Conservation (phyloP, 176 grass and related monocot species). For the Chrysopogon serrulatus region DNA sequence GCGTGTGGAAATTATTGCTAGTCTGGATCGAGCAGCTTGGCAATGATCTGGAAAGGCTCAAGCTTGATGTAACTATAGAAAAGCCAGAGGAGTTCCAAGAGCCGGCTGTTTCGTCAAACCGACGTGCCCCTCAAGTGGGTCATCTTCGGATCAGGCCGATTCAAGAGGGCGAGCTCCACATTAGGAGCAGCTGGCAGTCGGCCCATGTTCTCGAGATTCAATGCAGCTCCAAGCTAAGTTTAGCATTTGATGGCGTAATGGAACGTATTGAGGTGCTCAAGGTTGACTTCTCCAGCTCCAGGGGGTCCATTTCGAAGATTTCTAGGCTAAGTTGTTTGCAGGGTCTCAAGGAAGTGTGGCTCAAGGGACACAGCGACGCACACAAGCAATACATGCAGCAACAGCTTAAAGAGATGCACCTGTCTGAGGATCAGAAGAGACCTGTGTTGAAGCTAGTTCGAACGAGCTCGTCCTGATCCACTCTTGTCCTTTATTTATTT, state of each 20-base stretch:
- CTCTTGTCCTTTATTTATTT: too few relatives aligned
- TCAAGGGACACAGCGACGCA: neutral
- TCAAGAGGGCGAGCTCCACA: neutral
- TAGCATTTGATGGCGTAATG: neutral
- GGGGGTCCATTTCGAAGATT: neutral
- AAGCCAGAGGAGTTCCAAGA: neutral
- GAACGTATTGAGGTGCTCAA: neutral
- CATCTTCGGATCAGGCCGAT: neutral
- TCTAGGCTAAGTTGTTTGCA: rapidly evolving
- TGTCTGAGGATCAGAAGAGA: neutral
- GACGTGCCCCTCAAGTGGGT: too few relatives aligned
- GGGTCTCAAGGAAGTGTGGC: neutral
- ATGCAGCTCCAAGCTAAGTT: neutral
- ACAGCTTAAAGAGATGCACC: neutral
- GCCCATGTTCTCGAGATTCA: neutral
- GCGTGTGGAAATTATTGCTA: neutral
- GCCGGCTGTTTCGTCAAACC: too few relatives aligned
- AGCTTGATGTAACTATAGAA: neutral
- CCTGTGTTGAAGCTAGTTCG: neutral
- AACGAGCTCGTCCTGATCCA: neutral
- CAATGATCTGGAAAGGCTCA: too few relatives aligned
- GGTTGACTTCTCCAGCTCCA: neutral
- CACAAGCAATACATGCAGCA: neutral
- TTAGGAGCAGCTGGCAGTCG: too few relatives aligned
- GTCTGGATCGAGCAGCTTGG: too few relatives aligned